Percentiles rank a stretch among this genome's conserved stretches.
These are phyloP conservation scores for Fusarium abutilonis DNA, from an alignment of 2,329 filamentous ascomycete species.

Conservation along the genomic window DNA sequence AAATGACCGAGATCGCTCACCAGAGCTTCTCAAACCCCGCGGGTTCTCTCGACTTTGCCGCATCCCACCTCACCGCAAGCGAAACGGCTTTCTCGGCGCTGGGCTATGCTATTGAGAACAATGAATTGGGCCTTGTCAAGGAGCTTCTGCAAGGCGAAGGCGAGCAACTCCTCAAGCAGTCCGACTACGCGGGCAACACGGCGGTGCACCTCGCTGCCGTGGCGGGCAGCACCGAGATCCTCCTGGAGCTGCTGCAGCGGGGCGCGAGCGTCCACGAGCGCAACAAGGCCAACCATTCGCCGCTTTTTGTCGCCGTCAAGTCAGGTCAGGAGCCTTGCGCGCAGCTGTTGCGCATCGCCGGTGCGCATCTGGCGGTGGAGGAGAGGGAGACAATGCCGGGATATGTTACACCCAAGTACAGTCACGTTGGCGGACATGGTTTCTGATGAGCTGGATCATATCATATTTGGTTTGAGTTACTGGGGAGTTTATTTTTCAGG, in stretches of 20 bases:
- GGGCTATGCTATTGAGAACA: conserved; percentile 81
- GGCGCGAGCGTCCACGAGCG: conserved; percentile 74
- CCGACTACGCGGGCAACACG: conserved; percentile 86
- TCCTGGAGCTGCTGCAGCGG: conserved; percentile 66
- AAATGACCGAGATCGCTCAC: conserved; percentile 79
- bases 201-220: conserved; percentile 68
- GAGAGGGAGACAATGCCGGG: conserved; percentile 49
- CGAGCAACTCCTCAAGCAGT: conserved; percentile 73
- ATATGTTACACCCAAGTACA: conserved; percentile 37
- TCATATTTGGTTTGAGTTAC: conserved; percentile 1
- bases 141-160: conserved; percentile 75
- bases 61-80: conserved; percentile 56
- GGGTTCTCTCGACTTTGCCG: conserved; percentile 57
- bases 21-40: conserved; percentile 81
- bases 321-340: conserved; percentile 65
- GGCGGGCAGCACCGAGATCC: conserved; percentile 62
- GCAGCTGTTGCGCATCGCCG: conserved; percentile 64
- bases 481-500: background rate
- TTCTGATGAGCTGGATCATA: conserved; percentile 5
- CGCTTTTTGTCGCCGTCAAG: conserved; percentile 70
- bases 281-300: conserved; percentile 72
- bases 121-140: conserved; percentile 71
- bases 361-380: conserved; percentile 64
- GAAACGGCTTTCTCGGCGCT: conserved; percentile 79
- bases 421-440: conserved; percentile 16